These are phyloP conservation scores for Gamarada debralockiae DNA, from an alignment of 495 filamentous ascomycete genomes.

Conservation along the genomic window DNA sequence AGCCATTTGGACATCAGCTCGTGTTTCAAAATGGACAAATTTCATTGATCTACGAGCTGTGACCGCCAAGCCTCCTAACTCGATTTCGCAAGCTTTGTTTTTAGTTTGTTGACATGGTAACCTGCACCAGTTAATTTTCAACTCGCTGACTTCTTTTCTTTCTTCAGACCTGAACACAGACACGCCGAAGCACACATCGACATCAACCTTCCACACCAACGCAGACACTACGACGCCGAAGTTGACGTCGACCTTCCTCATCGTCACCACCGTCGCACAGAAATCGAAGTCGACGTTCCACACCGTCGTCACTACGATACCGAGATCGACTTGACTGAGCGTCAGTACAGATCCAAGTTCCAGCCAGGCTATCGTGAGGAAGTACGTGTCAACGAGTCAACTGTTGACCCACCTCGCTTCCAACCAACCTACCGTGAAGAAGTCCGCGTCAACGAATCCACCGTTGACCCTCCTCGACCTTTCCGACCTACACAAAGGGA, in stretches of 20 bases:
- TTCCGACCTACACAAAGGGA: slow-evolving; percentile 26
- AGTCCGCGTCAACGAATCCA: slow-evolving; percentile 13
- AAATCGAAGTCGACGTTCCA: slow-evolving; percentile 28
- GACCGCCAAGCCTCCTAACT: slow-evolving; percentile 7
- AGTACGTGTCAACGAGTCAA: slow-evolving; percentile 19
- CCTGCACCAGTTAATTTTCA: slow-evolving; percentile 19
- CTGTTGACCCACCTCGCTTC: slow-evolving; percentile 32
- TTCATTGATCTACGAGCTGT: slow-evolving; percentile 7
- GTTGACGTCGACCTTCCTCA: slow-evolving; percentile 41
- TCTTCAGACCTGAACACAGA: slow-evolving; percentile 42
- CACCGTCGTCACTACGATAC: slow-evolving; percentile 40
- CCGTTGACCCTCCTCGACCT: slow-evolving; percentile 30
- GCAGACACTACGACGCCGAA: slow-evolving; percentile 35
- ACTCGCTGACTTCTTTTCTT: slow-evolving; percentile 25
- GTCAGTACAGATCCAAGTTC: slow-evolving; percentile 76
- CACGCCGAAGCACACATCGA: slow-evolving; percentile 64
- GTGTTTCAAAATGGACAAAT: too few relatives aligned
- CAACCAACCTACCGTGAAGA: slow-evolving; percentile 24
- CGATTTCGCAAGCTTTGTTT: slow-evolving; percentile 25
- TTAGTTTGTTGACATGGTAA: slow-evolving; percentile 30
- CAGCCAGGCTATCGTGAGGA: slow-evolving; percentile 65
- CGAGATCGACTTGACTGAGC: slow-evolving; percentile 79
- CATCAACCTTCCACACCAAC: slow-evolving; percentile 41
- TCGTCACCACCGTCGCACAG: slow-evolving; percentile 28
- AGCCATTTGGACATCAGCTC: too few relatives aligned